Conservation (phyloP, 495 filamentous ascomycete genomes). For the Xylaria nigripes region DNA sequence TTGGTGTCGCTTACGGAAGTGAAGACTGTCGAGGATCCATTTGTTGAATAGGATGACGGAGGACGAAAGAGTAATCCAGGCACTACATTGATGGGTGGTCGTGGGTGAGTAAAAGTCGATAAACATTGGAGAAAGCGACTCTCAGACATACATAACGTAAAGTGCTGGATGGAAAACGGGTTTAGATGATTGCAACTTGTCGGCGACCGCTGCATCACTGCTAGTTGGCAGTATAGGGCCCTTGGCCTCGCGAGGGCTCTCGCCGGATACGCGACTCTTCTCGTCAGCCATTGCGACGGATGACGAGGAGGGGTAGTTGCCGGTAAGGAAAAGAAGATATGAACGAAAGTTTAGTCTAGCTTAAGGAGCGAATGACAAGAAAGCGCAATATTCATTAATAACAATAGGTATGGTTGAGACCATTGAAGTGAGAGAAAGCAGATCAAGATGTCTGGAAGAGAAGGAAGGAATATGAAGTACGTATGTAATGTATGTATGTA, state of each 20-base stretch:
- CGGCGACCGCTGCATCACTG: constrained; percentile 44
- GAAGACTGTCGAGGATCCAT: constrained; percentile 76
- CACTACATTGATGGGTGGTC: constrained; percentile 40
- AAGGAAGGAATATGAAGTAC: background rate
- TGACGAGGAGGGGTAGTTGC: constrained; percentile 23
- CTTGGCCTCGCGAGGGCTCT: constrained; percentile 49
- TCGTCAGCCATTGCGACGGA: constrained; percentile 54
- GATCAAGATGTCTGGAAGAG: background rate
- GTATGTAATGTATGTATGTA: too few species aligned
- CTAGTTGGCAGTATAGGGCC: constrained; percentile 71
- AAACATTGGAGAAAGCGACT: background rate
- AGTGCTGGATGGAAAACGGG: constrained; percentile 68
- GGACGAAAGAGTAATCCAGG: constrained; percentile 88
- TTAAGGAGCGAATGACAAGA: constrained; percentile 24
- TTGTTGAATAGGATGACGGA: constrained; percentile 98
- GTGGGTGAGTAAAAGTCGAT: background rate
- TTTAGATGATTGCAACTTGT: constrained; percentile 54
- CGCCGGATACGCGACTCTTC: constrained; percentile 72
- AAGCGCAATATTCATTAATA: background rate
- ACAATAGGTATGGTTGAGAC: background rate
- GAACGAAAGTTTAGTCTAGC: constrained; percentile 1
- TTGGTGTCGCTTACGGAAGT: constrained; percentile 62
- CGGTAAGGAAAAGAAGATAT: constrained; percentile 5
- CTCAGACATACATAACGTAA: constrained; percentile 71
- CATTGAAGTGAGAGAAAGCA: background rate